These are phyloP conservation scores for Colletotrichum neosansevieriae DNA, from an alignment of 2,329 filamentous ascomycete species.

Conservation along the genomic window DNA sequence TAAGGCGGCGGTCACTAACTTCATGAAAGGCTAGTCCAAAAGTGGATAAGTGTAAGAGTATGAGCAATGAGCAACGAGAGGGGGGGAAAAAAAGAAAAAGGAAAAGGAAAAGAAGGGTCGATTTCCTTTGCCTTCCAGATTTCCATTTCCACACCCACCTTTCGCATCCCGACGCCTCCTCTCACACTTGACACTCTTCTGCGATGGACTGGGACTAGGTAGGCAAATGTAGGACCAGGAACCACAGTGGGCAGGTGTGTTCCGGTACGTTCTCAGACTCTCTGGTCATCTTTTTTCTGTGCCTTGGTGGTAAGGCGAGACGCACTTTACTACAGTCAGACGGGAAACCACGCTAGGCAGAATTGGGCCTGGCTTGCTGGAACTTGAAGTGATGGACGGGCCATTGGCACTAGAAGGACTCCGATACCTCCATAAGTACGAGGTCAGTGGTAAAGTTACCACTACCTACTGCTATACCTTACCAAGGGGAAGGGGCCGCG, in stretches of 20 bases:
- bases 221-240: not conserved
- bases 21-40: not conserved
- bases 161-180: not conserved
- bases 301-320: not conserved
- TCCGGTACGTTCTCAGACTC: not conserved
- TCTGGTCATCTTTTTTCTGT: not conserved
- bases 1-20: too few species aligned
- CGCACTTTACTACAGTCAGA: not conserved
- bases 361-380: not conserved
- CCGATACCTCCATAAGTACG: too few species aligned
- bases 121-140: slow-evolving; percentile 12
- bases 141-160: slow-evolving; percentile 12
- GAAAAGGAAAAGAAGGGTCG: not conserved
- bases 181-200: not conserved
- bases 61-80: not conserved
- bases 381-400: too few species aligned
- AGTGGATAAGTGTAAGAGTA: not conserved
- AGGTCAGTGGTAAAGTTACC: too few species aligned
- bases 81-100: not conserved
- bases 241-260: slow-evolving; percentile 11
- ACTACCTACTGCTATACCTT: too few species aligned
- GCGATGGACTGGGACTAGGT: not conserved
- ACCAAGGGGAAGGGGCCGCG: too few species aligned
- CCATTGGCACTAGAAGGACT: too few species aligned
- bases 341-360: too few species aligned